phyloP scores from a whole-genome alignment of 2,329 filamentous ascomycete species.

The Penicillium corylophilum region DNA sequence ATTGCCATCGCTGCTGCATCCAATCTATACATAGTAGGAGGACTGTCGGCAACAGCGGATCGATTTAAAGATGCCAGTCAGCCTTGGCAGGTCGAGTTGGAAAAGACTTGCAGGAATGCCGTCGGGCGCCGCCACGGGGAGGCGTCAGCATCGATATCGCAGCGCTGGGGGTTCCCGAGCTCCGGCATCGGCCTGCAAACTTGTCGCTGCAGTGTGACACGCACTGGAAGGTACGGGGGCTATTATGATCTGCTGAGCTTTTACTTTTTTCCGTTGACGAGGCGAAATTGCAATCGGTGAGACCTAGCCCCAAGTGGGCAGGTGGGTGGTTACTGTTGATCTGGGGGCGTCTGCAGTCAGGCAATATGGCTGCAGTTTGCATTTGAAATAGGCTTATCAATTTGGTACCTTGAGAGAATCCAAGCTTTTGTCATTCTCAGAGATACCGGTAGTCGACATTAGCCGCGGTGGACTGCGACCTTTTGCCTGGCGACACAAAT shows the following conservation, averaged over 20 bases:
- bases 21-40: conserved; percentile 6
- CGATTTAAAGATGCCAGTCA: conserved; percentile 7
- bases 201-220: conserved; percentile 20
- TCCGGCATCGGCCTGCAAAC: conserved; percentile 16
- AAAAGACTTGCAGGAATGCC: conserved; percentile 3
- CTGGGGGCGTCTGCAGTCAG: neutral
- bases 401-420: too few relatives aligned
- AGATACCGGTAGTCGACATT: conserved; percentile 10
- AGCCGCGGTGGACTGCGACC: conserved; percentile 14
- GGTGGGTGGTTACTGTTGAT: neutral
- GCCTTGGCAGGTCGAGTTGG: conserved; percentile 6
- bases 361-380: conserved; percentile 2
- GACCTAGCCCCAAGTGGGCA: conserved; percentile 4
- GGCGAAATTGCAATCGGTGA: conserved; percentile 16
- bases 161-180: conserved; percentile 10
- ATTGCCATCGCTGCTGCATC: neutral
- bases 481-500: conserved; percentile 4
- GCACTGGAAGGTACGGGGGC: conserved; percentile 18
- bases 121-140: conserved; percentile 10
- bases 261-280: conserved; percentile 5
- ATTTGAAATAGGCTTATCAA: conserved; percentile 5
- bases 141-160: conserved; percentile 7
- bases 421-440: neutral
- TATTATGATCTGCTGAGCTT: conserved; percentile 14
- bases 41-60: conserved; percentile 12